Base-by-base conservation (phyloP, 2,329 filamentous ascomycete genomes). In the Penicillium sp. region DNA sequence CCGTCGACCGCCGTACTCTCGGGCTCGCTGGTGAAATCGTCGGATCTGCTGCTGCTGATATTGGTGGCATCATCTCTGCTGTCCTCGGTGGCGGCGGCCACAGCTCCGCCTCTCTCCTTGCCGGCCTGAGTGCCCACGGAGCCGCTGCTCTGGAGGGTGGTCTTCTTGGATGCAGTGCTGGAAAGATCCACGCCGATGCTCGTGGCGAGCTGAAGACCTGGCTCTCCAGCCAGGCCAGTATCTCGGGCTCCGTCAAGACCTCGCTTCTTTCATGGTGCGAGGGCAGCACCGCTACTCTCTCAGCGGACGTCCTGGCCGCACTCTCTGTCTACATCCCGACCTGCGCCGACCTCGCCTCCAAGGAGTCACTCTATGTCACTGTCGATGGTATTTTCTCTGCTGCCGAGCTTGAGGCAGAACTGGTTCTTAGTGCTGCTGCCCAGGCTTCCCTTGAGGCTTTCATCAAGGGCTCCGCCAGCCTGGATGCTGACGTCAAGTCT, bases 111-210 rank as follows among this genome's bases (percentile, higher is more conserved):
- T 39, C 43, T 11, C 25, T 62, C 33, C 51, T 67, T 38, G 40
- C 31, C 45, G 61, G 59, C 19, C 53, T 67, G 37, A 56, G 48
- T 34, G 57, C 60, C 25, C 45, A 58, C 38, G 64, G 51, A 47
- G 64, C 63, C 35, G 64, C 63, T 18, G 64, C 64, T 36, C 58
- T 67, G 13, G 45, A 59, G 36, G 62, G 59, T 48, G 57, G 60
- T 59, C 60, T 57, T 35, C 41, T 67, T 32, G 64, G 64, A 48
- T 59, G 58, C 46, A 58, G 52, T 41, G 53, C 61, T 28, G 52
- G 51, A 32, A 41, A 39, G 10, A 54, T 67, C 38, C 45, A 61
- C 26, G 40, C 45, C 36, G 25, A 43, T 33, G 60, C 58, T 13
- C 62, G 60, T 38, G 43, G 38, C 13, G 53, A 63, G 18, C 48